Evolutionary conservation across 257 asterid genomes (phyloP).

Genomic region (Solanum appendiculatum): DNA sequence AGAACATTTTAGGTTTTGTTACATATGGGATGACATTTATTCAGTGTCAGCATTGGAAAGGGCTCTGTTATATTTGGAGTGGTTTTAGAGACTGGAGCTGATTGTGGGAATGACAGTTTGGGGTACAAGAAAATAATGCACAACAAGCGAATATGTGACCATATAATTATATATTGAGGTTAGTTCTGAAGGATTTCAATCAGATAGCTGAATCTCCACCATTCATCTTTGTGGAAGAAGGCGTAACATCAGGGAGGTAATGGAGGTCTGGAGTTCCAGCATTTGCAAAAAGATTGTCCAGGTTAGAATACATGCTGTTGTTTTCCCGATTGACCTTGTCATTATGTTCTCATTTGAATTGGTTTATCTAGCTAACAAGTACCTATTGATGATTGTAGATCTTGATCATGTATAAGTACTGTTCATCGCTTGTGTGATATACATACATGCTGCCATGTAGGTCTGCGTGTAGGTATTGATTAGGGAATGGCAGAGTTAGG

Average conservation of each 20-base stretch:
- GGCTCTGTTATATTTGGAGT: conserved; percentile 26
- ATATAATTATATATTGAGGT: conserved; percentile 26
- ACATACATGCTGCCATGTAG: background rate
- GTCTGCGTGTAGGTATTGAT: background rate
- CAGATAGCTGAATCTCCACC: conserved; percentile 6
- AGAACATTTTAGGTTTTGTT: conserved; percentile 27
- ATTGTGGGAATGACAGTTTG: conserved; percentile 9
- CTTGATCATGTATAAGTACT: background rate
- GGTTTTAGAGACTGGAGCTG: conserved; percentile 14
- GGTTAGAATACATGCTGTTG: conserved; percentile 10
- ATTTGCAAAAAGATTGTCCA: conserved; percentile 36
- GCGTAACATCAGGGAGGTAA: conserved; percentile 14
- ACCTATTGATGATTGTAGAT: background rate
- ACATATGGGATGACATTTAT: conserved; percentile 31
- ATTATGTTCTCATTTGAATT: background rate
- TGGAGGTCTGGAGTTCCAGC: conserved; percentile 32
- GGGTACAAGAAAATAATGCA: conserved; percentile 19
- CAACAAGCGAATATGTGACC: conserved; percentile 11
- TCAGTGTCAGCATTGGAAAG: conserved; percentile 12
- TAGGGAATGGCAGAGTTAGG: background rate
- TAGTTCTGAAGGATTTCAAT: conserved; percentile 18
- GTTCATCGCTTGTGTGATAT: background rate
- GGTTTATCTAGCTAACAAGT: background rate
- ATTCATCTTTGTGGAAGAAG: conserved; percentile 13
- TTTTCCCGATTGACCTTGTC: background rate